Evolutionary conservation across 1,284 basidiomycete species (phyloP), one percentile per base, ranked within the genome.

Genomic region (Erythrobasidium hasegawianum): DNA sequence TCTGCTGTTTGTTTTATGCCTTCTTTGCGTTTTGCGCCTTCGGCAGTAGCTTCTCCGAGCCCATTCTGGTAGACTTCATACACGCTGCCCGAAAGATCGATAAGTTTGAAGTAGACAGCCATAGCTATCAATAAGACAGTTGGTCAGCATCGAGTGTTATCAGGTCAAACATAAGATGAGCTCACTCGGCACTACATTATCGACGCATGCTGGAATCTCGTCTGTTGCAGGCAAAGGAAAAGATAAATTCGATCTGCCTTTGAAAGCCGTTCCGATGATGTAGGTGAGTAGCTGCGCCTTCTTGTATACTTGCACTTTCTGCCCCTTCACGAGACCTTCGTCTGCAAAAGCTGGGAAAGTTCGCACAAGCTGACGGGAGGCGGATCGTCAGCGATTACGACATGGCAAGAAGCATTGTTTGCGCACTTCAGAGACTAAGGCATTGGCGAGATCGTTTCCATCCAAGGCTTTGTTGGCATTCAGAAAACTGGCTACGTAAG

Each of bases 261-360:
- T 84, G 71, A 90, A 84, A 2, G 84, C 83, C 82, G 78, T 89
- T 87, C 40, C 87, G 83, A 54, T 86, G 76, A 33, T 78, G 79
- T 57, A 93, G 78, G 9, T 85, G 45, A 93, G 81, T 76, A 91
- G 88, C 33, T 93, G 80, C 1, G 88, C 90, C 74, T 93, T 92
- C 77, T 92, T 93, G 81, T 90, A 90, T 74, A 89, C 84, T 76
- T 90, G 92, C 11, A 92, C 82, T 13, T 69, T 82, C 76, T 83
- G 79, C 38, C 81, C 84, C 53, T 87, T 76, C 0, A 90, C 83
- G 11, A 82, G 62, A 14, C 81, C 79, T 84, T 88, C 87, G 73
- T 90, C 89, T 69, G 80, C 83, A 74, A 90, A 90, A 11, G 83
- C 86, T 39, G 88, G 89, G 65, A 91, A 83, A 16, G 84, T 86